These are phyloP conservation scores for Penicillium desertorum DNA, from an alignment of 495 filamentous ascomycete species.

Conservation along the genomic window DNA sequence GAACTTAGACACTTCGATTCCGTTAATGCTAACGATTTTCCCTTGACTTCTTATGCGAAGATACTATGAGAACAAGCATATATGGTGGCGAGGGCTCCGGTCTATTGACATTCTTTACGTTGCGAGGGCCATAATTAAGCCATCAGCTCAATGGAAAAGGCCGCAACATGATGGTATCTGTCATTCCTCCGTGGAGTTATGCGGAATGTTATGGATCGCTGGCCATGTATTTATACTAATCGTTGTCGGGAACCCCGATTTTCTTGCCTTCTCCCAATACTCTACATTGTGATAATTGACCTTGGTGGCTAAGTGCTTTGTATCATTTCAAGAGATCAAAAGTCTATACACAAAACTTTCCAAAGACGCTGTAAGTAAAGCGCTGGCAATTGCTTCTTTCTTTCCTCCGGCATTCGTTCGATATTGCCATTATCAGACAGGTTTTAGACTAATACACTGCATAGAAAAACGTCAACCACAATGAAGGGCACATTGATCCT, in stretches of 20 bases:
- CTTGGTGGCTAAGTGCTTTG: conserved; percentile 25
- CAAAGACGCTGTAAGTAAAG: conserved; percentile 9
- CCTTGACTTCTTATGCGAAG: not conserved
- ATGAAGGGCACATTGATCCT: conserved; percentile 43
- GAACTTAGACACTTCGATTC: not conserved
- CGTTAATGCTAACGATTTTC: not conserved
- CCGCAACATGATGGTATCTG: conserved; percentile 18
- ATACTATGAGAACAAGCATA: not conserved
- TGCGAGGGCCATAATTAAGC: conserved; percentile 14
- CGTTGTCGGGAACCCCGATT: not conserved
- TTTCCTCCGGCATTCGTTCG: not conserved
- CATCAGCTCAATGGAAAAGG: conserved; percentile 4
- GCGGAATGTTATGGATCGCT: conserved; percentile 16
- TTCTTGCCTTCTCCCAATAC: conserved; percentile 6
- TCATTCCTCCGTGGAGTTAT: conserved; percentile 26
- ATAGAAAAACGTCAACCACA: conserved; percentile 22
- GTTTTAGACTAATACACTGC: not conserved
- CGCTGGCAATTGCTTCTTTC: not conserved
- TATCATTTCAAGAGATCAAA: conserved; percentile 4
- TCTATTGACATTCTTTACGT: conserved; percentile 28
- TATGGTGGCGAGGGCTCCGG: not conserved
- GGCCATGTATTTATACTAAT: conserved; percentile 24
- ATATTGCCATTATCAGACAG: not conserved
- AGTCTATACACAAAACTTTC: conserved; percentile 6
- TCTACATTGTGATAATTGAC: conserved; percentile 7